phyloP scores from a whole-genome alignment of 73 alveolate species.

The Loxodes magnus region DNA sequence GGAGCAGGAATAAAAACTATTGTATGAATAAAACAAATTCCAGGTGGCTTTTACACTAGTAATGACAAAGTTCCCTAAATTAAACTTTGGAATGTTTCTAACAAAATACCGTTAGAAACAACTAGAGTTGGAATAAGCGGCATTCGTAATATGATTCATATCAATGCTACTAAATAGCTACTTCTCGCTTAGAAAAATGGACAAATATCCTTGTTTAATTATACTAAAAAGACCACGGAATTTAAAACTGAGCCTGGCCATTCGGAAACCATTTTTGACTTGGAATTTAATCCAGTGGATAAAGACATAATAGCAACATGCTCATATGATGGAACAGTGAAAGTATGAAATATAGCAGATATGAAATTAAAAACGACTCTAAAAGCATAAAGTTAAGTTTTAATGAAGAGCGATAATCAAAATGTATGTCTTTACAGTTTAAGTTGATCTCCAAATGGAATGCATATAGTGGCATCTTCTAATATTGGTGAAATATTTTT shows the following conservation, averaged over 20 bases:
- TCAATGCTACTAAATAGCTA: neutral
- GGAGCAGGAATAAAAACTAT: slow-evolving; percentile 47
- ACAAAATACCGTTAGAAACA: slow-evolving; percentile 37
- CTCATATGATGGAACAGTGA: slow-evolving; percentile 65
- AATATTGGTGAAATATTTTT: neutral
- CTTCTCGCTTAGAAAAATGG: slow-evolving; percentile 32
- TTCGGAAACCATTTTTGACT: slow-evolving; percentile 73
- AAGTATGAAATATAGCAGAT: slow-evolving; percentile 61
- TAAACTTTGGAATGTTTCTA: slow-evolving; percentile 65
- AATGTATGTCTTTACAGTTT: neutral
- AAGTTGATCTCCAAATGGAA: neutral
- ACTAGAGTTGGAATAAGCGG: slow-evolving; percentile 50
- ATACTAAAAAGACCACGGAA: slow-evolving; percentile 40
- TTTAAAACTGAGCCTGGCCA: slow-evolving; percentile 64
- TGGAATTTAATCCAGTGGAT: slow-evolving; percentile 61
- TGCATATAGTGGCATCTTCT: neutral
- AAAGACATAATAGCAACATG: slow-evolving; percentile 67
- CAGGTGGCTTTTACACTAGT: slow-evolving; percentile 63
- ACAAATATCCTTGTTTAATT: slow-evolving; percentile 41
- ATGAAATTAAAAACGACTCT: slow-evolving; percentile 10
- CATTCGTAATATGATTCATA: slow-evolving; percentile 22
- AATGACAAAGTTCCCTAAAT: slow-evolving; percentile 55
- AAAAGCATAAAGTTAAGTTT: slow-evolving; percentile 7
- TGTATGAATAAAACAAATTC: slow-evolving; percentile 57
- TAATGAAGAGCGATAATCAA: too few relatives aligned